Evolutionary conservation across 176 grass and related monocot species (phyloP).

Genomic region (Puccinellia tenuiflora): DNA sequence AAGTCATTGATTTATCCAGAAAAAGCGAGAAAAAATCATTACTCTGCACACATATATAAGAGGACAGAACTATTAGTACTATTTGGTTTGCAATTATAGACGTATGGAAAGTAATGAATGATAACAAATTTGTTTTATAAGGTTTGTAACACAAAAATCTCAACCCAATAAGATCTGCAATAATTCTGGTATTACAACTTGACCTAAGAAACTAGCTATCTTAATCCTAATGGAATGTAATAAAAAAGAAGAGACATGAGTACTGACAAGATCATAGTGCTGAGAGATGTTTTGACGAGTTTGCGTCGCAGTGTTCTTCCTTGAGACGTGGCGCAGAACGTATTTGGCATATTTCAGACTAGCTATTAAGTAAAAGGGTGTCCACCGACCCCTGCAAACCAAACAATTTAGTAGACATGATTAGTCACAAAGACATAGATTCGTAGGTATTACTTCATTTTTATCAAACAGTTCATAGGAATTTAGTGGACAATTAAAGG

Average conservation of each 20-base stretch:
- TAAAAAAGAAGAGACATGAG: not conserved
- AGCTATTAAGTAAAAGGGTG: not conserved
- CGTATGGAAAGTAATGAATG: not conserved
- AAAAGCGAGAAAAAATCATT: no score
- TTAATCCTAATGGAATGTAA: not conserved
- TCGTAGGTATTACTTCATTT: not conserved
- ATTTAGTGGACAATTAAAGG: not conserved
- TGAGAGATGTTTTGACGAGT: not conserved
- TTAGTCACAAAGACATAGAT: not conserved
- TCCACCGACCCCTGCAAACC: not conserved
- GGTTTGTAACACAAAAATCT: not conserved
- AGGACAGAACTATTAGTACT: not conserved
- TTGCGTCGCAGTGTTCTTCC: not conserved
- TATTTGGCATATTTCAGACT: not conserved
- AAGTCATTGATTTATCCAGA: no score
- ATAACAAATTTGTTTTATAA: not conserved
- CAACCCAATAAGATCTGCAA: not conserved
- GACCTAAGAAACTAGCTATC: not conserved
- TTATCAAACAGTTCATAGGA: not conserved
- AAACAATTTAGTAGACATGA: not conserved
- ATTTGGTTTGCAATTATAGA: not conserved
- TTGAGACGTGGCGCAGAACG: not conserved
- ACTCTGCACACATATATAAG: no score
- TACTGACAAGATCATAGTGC: slow-evolving; percentile 9
- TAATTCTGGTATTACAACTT: not conserved